Conservation (phyloP, 305 asterid genomes). For the Fraxinus greggii region DNA sequence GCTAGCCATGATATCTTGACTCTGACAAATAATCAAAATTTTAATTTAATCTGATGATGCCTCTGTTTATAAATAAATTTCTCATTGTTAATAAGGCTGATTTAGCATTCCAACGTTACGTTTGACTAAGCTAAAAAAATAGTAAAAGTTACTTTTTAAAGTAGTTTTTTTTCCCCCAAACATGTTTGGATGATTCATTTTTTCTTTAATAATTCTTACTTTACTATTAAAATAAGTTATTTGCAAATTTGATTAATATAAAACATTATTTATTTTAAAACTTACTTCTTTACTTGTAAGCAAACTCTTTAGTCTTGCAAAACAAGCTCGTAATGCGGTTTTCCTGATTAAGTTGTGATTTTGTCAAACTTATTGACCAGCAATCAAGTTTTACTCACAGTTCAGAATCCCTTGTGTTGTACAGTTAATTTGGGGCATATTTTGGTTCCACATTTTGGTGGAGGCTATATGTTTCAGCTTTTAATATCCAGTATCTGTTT, state of each 20-base stretch:
- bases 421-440: not conserved
- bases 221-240: not conserved
- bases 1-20: not conserved
- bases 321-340: not conserved
- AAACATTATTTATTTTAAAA: not conserved
- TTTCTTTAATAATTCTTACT: not conserved
- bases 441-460: not conserved
- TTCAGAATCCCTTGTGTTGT: not conserved
- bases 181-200: not conserved
- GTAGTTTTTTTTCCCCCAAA: not conserved
- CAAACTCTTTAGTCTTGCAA: not conserved
- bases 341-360: not conserved
- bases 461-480: not conserved
- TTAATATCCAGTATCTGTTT: slow-evolving; percentile 5
- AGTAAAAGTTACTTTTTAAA: not conserved
- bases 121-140: not conserved
- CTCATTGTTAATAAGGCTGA: not conserved
- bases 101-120: not conserved
- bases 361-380: not conserved
- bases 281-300: not conserved
- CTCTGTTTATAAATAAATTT: not conserved
- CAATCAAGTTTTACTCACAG: not conserved
- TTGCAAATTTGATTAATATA: not conserved
- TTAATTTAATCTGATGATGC: not conserved
- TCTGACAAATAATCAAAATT: not conserved